phyloP scores from a whole-genome alignment of 208 protist species.

The Trypanosoma melophagium region DNA sequence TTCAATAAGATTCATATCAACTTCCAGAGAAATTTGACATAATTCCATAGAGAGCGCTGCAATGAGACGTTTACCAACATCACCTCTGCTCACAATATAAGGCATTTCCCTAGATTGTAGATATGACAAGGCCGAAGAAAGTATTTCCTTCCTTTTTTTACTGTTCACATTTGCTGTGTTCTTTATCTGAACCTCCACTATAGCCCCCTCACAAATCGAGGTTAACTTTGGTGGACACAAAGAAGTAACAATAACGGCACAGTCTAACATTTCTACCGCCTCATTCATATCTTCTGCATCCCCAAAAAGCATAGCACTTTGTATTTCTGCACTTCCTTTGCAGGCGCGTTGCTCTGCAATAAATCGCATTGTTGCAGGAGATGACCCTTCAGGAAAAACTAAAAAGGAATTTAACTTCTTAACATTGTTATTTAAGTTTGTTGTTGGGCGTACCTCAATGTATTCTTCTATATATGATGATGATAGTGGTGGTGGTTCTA shows the following conservation, averaged over 20 bases:
- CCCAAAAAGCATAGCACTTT: constrained; percentile 18
- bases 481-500: constrained; percentile 17
- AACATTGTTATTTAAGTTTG: too few relatives aligned
- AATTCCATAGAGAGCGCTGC: constrained; percentile 28
- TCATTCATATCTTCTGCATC: constrained; percentile 10
- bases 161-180: constrained; percentile 3
- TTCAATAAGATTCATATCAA: constrained; percentile 17
- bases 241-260: constrained; percentile 22
- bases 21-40: constrained; percentile 15
- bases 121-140: constrained; percentile 26
- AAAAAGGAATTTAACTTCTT: not conserved
- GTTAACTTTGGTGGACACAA: constrained; percentile 9
- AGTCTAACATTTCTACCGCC: constrained; percentile 19
- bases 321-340: not conserved
- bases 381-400: constrained; percentile 17
- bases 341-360: constrained; percentile 17
- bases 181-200: constrained; percentile 24
- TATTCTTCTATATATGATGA: too few relatives aligned
- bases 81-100: constrained; percentile 30
- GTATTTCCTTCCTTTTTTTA: constrained; percentile 2
- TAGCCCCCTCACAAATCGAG: not conserved
- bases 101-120: constrained; percentile 27
- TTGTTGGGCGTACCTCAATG: too few relatives aligned
- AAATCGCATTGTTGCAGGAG: constrained; percentile 12
- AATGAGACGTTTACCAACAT: constrained; percentile 27